Evolutionary conservation across 768 basidiomycete genomes (phyloP), one percentile per base, ranked within the genome.

Genomic region (Mycena venus): DNA sequence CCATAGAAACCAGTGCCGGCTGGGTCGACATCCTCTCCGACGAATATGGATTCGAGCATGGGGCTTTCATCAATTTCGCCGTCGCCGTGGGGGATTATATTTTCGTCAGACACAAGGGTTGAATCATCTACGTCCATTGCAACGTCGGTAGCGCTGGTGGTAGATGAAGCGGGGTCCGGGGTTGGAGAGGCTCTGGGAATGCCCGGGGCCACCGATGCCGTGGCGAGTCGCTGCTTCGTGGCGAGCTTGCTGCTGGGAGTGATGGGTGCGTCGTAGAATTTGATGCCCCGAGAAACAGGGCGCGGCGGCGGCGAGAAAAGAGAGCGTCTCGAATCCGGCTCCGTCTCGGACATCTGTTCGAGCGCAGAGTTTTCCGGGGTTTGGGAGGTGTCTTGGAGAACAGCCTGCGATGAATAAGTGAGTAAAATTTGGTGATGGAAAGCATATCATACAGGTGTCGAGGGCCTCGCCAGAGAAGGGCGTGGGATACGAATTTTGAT

Each of bases 201-300:
- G 14, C 19, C 42, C 1, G 55, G 70, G 7, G 70, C 70, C 12
- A 72, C 8, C 17, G 63, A 1, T 12, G 23, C 31, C 27, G 11
- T 66, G 2, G 60, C 29, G 15, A 73, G 66, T 4, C 72, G 72
- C 11, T 38, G 19, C 29, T 70, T 63, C 27, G 62, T 63, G 6
- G 44, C 31, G 6, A 63, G 29, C 6, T 9, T 32, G 42, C 44
- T 32, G 44, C 31, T 19, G 3, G 29, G 4, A n/a, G 27, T 19
- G 11, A 29, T 10, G 4, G 21, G 31, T 21, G 10, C 10, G 2
- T 63, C 62, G 12, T 14, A 31, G 8, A 63, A n/a, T 34, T 63
- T 32, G 21, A 63, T 63, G 5, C 62, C 25, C 3, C 29, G 27
- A 11, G 27, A 9, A 17, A 25, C 10, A 19, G 40, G 42, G 6